Conservation (phyloP, 208 protist species). For the Leishmania tropica region DNA sequence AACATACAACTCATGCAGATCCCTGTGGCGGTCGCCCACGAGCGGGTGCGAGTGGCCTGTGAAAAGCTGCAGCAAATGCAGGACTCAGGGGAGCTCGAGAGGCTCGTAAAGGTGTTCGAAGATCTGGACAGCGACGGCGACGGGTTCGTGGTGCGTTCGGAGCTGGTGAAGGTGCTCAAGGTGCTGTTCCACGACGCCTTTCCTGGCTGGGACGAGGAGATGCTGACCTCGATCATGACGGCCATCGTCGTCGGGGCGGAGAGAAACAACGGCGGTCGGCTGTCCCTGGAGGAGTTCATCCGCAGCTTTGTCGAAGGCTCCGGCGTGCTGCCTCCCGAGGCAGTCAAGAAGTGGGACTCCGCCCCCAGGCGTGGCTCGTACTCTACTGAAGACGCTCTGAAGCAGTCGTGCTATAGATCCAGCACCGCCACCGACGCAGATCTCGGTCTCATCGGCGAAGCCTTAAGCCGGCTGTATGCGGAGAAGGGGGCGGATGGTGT, state of each 20-base stretch:
- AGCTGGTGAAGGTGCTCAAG: conserved; percentile 57
- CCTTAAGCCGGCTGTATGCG: conserved; percentile 44
- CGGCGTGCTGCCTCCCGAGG: conserved; percentile 27
- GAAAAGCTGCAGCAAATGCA: conserved; percentile 58
- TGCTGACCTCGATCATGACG: conserved; percentile 60
- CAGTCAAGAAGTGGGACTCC: conserved; percentile 19
- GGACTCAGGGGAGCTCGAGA: conserved; percentile 64
- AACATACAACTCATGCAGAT: conserved; percentile 64
- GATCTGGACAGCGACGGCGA: conserved; percentile 42
- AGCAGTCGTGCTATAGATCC: not conserved
- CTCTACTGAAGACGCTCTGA: not conserved
- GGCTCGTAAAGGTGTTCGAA: conserved; percentile 40
- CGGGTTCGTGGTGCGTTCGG: conserved; percentile 49
- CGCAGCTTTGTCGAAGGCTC: conserved; percentile 59
- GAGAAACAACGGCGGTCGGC: conserved; percentile 36
- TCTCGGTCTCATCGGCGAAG: conserved; percentile 44
- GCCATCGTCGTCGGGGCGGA: conserved; percentile 63
- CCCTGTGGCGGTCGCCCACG: conserved; percentile 56
- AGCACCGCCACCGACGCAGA: conserved; percentile 45
- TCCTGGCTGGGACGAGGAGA: conserved; percentile 67
- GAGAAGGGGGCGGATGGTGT: conserved; percentile 36
- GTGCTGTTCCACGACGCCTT: conserved; percentile 68
- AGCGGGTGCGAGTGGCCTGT: conserved; percentile 53
- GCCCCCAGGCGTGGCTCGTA: not conserved
- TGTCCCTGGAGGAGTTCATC: conserved; percentile 75